Conservation (phyloP, 2,329 filamentous ascomycete species). For the Fusarium sp. region DNA sequence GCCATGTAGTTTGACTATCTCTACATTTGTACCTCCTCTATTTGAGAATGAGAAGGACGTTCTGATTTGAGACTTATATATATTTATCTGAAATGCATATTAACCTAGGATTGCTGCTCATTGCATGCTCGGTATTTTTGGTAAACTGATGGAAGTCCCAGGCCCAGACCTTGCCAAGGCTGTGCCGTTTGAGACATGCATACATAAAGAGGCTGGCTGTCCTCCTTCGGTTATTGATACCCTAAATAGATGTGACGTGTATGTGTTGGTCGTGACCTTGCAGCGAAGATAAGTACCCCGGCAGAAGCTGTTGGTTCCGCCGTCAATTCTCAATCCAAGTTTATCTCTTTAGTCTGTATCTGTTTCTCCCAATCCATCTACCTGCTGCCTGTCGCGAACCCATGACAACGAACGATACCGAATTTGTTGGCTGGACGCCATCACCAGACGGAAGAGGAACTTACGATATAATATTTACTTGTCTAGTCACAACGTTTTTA, state of each 20-base stretch:
- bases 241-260: neutral
- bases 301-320: constrained; percentile 2
- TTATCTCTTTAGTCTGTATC: neutral
- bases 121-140: accelerated
- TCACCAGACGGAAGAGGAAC: constrained; percentile 26
- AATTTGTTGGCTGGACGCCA: constrained; percentile 18
- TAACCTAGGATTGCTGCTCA: no score
- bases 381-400: neutral
- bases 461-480: constrained; percentile 25
- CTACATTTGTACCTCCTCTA: neutral
- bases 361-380: neutral
- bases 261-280: neutral
- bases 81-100: neutral
- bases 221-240: neutral
- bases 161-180: neutral
- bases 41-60: accelerated
- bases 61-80: no score
- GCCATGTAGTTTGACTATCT: neutral
- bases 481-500: constrained; percentile 18
- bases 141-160: neutral
- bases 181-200: neutral
- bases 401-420: constrained; percentile 7
- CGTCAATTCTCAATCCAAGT: neutral
- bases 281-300: neutral
- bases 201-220: neutral